phyloP scores from a whole-genome alignment of 1,284 basidiomycete genomes.

The Termitomyces sp. region DNA sequence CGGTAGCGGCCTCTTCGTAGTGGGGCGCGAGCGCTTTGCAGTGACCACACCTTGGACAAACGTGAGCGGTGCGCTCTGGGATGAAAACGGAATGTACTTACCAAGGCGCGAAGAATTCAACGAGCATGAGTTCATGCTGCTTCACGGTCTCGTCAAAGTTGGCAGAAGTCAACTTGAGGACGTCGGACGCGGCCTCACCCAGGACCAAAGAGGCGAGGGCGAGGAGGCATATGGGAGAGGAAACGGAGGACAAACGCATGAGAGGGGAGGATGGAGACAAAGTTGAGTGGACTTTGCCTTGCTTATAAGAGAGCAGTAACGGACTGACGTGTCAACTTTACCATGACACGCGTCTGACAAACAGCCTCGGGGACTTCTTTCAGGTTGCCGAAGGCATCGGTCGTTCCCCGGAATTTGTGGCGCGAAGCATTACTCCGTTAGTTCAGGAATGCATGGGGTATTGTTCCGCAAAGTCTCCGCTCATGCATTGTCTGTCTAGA shows the following conservation, averaged over 20 bases:
- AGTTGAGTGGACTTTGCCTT: too few species aligned
- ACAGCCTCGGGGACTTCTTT: constrained; percentile 1
- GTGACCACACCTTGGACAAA: constrained; percentile 71
- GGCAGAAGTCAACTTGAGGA: constrained; percentile 67
- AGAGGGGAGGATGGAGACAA: constrained; percentile 23
- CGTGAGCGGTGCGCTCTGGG: neutral
- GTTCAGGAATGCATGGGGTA: neutral
- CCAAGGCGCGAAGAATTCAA: constrained; percentile 97
- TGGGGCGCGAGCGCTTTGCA: constrained; percentile 91
- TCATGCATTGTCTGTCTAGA: neutral
- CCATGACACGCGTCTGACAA: constrained; percentile 12
- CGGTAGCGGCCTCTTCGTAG: constrained; percentile 94
- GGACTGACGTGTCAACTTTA: constrained; percentile 42
- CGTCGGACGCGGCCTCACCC: constrained; percentile 71
- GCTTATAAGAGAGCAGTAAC: constrained; percentile 25
- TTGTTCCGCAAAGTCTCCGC: constrained; percentile 11
- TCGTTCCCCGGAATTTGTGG: constrained; percentile 1
- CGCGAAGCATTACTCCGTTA: constrained; percentile 4
- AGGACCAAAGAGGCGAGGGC: constrained; percentile 51
- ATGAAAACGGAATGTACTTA: constrained; percentile 31
- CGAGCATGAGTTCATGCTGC: constrained; percentile 76
- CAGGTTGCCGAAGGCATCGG: neutral
- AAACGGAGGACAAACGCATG: constrained; percentile 65
- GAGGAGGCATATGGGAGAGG: constrained; percentile 45
- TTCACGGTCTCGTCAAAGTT: constrained; percentile 72